phyloP scores from a whole-genome alignment of 371 early-diverging fungal genomes.

The Lichtheimia ramosa region DNA sequence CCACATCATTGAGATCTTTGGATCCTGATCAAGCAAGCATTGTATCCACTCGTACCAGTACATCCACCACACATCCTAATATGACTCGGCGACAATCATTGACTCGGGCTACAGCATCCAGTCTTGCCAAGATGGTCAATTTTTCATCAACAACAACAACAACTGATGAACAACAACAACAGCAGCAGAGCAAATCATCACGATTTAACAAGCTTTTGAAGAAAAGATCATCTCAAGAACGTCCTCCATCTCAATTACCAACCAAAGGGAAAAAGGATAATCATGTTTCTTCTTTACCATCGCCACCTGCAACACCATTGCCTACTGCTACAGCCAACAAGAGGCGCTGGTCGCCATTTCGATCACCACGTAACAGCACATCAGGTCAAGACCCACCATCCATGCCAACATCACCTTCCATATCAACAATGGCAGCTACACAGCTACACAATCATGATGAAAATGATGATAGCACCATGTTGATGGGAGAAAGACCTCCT shows the following conservation, averaged over 20 bases:
- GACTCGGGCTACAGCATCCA: conserved; percentile 17
- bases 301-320: neutral
- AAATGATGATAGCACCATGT: neutral
- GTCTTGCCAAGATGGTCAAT: conserved; percentile 18
- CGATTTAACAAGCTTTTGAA: conserved; percentile 11
- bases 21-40: conserved; percentile 5
- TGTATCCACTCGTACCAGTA: neutral
- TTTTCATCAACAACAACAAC: neutral
- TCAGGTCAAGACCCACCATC: neutral
- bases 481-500: neutral
- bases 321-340: neutral
- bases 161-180: neutral
- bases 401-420: too few relatives aligned
- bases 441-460: neutral
- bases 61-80: too few relatives aligned
- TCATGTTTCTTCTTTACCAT: neutral
- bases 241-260: neutral
- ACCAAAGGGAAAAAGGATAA: neutral
- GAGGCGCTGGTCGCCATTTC: conserved; percentile 4
- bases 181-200: conserved; percentile 1
- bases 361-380: conserved; percentile 1
- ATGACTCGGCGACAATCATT: conserved; percentile 16
- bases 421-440: too few relatives aligned
- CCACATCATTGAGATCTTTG: conserved; percentile 6
- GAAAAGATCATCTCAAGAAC: neutral